These are phyloP conservation scores for Sphagnum contortum DNA, from an alignment of 225 moss, liverwort and hornwort species.

Conservation along the genomic window DNA sequence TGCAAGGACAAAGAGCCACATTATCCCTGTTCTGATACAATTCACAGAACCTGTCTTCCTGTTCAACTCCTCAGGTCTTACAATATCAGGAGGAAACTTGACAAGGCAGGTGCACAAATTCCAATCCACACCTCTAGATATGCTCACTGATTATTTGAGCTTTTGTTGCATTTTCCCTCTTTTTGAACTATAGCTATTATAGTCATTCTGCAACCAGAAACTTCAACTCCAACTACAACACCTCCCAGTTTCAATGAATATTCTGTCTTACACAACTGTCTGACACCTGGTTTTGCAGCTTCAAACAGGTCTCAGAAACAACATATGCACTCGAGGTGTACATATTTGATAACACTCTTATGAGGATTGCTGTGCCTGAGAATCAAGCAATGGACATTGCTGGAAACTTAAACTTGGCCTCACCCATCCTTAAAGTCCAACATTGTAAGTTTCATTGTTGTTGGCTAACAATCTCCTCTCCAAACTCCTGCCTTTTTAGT, in stretches of 20 bases:
- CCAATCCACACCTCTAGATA: neutral
- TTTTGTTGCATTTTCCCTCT: too few species aligned
- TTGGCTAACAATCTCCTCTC: neutral
- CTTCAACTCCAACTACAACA: neutral
- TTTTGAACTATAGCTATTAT: too few species aligned
- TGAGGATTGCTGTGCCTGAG: conserved; percentile 42
- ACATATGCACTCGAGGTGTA: conserved; percentile 55
- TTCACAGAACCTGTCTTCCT: conserved; percentile 67
- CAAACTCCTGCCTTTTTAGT: neutral
- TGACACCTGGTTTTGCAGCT: conserved; percentile 25
- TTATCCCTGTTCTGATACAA: conserved; percentile 50
- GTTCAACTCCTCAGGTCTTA: conserved; percentile 49
- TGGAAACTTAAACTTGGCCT: conserved; percentile 58
- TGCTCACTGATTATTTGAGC: too few species aligned
- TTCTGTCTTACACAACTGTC: too few species aligned
- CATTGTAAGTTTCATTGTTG: conserved; percentile 47
- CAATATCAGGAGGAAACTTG: conserved; percentile 55
- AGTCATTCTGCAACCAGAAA: neutral
- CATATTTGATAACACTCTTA: conserved; percentile 29
- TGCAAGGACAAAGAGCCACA: conserved; percentile 50
- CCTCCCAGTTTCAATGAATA: neutral
- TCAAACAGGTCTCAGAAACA: conserved; percentile 59
- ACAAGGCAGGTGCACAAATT: conserved; percentile 27
- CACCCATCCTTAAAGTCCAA: conserved; percentile 56
- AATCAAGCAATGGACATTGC: conserved; percentile 49